Base-by-base conservation (phyloP, 345 rosid genomes). In the Raphanus raphanistrum region DNA sequence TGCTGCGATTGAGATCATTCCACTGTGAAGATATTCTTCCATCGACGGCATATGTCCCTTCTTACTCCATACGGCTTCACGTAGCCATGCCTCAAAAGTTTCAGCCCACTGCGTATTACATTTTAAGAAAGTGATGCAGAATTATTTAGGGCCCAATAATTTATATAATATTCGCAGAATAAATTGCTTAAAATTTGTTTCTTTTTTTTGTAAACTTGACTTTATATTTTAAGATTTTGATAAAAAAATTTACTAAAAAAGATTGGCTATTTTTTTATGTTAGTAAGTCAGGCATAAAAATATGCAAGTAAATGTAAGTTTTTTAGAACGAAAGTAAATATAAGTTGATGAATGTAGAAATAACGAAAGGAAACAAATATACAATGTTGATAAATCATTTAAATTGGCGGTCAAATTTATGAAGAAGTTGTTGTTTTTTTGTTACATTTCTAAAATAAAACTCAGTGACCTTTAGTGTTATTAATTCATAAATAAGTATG, bases 21-120 rank as follows among this genome's bases (percentile, higher is more conserved):
- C 90, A 5, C 64, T 84, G 45, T 27, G 62, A 9, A 89, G 68
- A 72, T 90, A 89, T 58, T 82, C 93, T 3, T 86, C 82, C 16
- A 63, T 75, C 10, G 85, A 55, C 25, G 87, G 84, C 1, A 52
- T 59, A 9, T 25, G 16, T 38, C 81, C 83, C n/a, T 66, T 84
- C 83, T 65, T 83, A 74, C 89, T 85, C 89, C 90, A 87, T 52
- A 68, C 69, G 3, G 96, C 84, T 84, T 90, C 96, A 36, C 48
- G 67, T 16, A 84, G 83, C 96, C 89, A 87, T n/a, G 93, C 71
- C 38, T 52, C 85, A 79, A 90, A 90, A 50, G 93, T 84, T 70
- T 89, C 91, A 13, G 48, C 13, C 96, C 93, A 90, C 96, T 90
- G 17, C 77, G 61, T 13, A 50, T 33, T 31, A 29, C 7, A 5